Evolutionary conservation across 2,329 filamentous ascomycete species (phyloP).

Genomic region (Drechslera avenae): DNA sequence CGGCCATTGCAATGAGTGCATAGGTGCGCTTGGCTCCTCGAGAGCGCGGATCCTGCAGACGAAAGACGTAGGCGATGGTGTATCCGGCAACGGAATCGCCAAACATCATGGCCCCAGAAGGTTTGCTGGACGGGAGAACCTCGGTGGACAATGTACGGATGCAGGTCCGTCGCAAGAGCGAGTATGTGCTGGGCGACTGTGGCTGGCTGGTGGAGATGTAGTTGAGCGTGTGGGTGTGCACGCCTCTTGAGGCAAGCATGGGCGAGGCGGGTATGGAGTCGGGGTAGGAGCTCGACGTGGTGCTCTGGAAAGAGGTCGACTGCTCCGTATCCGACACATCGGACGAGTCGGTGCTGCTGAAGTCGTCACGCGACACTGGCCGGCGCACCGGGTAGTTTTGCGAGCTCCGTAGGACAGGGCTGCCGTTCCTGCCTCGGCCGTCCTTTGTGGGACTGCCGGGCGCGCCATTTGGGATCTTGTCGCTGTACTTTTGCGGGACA

Average conservation of each 20-base stretch:
- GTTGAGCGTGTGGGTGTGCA: constrained; percentile 61
- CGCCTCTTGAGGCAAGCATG: constrained; percentile 47
- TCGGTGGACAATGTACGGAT: constrained; percentile 65
- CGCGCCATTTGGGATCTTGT: constrained; percentile 58
- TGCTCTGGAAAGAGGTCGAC: constrained; percentile 44
- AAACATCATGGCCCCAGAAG: constrained; percentile 64
- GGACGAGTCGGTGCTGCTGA: constrained; percentile 44
- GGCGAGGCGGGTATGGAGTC: constrained; percentile 50
- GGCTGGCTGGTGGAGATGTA: constrained; percentile 64
- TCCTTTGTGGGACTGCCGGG: constrained; percentile 58
- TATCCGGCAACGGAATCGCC: constrained; percentile 62
- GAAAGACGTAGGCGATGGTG: constrained; percentile 65
- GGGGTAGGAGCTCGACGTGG: constrained; percentile 36
- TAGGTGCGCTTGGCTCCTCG: constrained; percentile 62
- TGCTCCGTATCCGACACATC: constrained; percentile 48
- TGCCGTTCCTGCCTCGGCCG: constrained; percentile 56
- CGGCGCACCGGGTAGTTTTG: constrained; percentile 60
- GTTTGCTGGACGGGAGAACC: constrained; percentile 60
- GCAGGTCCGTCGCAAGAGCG: constrained; percentile 61
- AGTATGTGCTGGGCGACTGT: constrained; percentile 59
- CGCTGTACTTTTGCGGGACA: constrained; percentile 60
- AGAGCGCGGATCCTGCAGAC: constrained; percentile 62
- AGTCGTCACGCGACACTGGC: constrained; percentile 32
- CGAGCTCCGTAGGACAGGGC: constrained; percentile 61
- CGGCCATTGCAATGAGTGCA: constrained; percentile 62